Evolutionary conservation across 495 filamentous ascomycete genomes (phyloP).

Genomic region (Tuber calosporum): DNA sequence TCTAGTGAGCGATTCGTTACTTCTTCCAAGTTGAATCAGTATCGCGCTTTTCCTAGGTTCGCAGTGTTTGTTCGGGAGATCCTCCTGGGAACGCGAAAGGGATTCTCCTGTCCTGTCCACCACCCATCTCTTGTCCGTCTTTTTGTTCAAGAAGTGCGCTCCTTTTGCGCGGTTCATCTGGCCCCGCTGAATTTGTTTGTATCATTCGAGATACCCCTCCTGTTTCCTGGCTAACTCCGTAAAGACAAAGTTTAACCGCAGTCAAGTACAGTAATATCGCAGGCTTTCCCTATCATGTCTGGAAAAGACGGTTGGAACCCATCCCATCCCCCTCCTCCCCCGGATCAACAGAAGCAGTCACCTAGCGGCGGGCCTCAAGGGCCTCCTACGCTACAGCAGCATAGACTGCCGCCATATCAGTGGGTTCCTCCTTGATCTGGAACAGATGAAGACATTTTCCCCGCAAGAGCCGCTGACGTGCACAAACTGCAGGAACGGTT

Average conservation of each 20-base stretch:
- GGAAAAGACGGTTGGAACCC: constrained; percentile 41
- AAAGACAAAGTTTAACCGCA: background rate
- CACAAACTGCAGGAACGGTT: constrained; percentile 24
- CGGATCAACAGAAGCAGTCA: constrained; percentile 29
- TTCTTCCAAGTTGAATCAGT: background rate
- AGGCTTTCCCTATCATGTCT: constrained; percentile 30
- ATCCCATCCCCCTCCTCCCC: constrained; percentile 25
- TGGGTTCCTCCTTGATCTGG: constrained; percentile 17
- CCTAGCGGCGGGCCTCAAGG: constrained; percentile 27
- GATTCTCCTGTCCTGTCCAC: constrained; percentile 18
- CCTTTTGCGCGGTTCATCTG: background rate
- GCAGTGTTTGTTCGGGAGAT: constrained; percentile 1
- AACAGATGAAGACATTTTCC: constrained; percentile 5
- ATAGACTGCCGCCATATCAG: constrained; percentile 30
- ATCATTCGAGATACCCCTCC: background rate
- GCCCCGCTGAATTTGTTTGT: background rate
- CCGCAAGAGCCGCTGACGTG: constrained; percentile 28
- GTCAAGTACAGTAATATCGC: constrained; percentile 18
- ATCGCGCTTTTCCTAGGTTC: background rate
- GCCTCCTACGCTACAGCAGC: constrained; percentile 28
- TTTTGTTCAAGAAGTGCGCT: background rate
- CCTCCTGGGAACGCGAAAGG: constrained; percentile 28
- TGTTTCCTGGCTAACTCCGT: background rate
- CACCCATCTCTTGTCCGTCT: background rate
- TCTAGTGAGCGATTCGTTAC: background rate